phyloP scores from a whole-genome alignment of 768 basidiomycete genomes.

The Amyloporia xantha region DNA sequence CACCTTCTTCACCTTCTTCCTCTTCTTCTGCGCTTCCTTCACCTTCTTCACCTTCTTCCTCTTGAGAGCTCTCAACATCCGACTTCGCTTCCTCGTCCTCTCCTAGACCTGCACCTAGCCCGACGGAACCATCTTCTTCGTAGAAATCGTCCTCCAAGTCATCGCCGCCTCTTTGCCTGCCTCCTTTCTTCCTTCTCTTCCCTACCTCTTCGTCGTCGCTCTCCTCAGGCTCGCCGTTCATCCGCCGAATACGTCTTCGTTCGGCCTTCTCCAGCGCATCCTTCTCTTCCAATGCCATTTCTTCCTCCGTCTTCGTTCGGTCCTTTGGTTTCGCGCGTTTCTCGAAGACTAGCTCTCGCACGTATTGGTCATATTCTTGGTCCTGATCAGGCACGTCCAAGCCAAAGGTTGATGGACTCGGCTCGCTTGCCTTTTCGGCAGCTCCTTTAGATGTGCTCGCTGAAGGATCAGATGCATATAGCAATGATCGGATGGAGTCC shows the following conservation, averaged over 20 bases:
- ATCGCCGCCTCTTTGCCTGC: conserved; percentile 36
- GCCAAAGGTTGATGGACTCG: not conserved
- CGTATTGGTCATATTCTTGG: conserved; percentile 85
- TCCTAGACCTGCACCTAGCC: no score
- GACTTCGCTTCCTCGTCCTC: conserved; percentile 31
- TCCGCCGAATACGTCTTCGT: conserved; percentile 64
- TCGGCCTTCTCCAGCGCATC: conserved; percentile 84
- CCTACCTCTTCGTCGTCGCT: conserved; percentile 35
- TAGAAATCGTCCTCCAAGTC: conserved; percentile 36
- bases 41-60: conserved; percentile 26
- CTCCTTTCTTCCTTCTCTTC: conserved; percentile 45
- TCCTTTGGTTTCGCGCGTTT: conserved; percentile 91
- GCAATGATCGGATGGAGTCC: conserved; percentile 66
- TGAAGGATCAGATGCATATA: conserved; percentile 50
- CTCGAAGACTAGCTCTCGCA: conserved; percentile 90
- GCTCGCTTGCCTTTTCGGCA: not conserved
- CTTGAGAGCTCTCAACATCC: no score
- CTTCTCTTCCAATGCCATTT: conserved; percentile 83
- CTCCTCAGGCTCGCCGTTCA: conserved; percentile 72
- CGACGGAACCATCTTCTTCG: conserved; percentile 22
- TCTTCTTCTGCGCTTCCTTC: conserved; percentile 28
- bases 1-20: conserved; percentile 23
- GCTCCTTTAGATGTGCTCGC: not conserved
- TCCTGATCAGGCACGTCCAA: conserved; percentile 29
- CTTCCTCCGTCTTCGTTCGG: conserved; percentile 93